Percentiles rank a stretch among this genome's conserved stretches.
These are phyloP conservation scores for Chrysoporthe cubensis DNA, from an alignment of 2,329 filamentous ascomycete species.

Conservation along the genomic window DNA sequence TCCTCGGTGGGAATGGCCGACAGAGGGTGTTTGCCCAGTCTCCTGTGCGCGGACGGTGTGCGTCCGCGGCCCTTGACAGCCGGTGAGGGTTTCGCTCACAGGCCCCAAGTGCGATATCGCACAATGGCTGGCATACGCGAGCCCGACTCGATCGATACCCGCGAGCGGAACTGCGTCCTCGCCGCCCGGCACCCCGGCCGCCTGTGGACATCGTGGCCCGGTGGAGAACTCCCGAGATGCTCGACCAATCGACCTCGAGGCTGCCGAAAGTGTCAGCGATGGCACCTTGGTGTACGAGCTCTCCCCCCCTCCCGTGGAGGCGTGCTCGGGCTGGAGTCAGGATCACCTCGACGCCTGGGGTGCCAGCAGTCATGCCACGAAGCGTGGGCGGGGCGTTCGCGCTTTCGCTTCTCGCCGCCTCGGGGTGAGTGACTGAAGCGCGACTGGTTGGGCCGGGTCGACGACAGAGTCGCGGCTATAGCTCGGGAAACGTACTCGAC, in stretches of 20 bases:
- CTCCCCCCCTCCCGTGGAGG: no score
- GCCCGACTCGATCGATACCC: neutral
- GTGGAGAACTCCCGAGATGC: neutral
- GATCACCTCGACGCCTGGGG: neutral
- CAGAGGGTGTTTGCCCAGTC: neutral
- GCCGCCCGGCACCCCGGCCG: neutral
- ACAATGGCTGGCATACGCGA: neutral
- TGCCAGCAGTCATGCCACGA: neutral
- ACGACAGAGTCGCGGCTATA: neutral
- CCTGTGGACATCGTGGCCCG: neutral
- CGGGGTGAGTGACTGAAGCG: neutral
- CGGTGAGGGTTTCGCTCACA: no score
- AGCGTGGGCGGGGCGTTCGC: neutral
- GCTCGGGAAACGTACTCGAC: neutral
- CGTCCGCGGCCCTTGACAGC: no score
- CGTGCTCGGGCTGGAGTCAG: neutral
- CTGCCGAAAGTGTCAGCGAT: slow-evolving; percentile 5
- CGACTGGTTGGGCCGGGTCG: neutral
- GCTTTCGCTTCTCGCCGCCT: slow-evolving; percentile 17
- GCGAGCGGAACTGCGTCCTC: neutral
- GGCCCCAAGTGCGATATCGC: neutral
- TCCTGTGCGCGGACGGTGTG: neutral
- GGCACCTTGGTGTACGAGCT: no score
- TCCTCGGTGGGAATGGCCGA: neutral
- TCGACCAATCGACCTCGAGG: neutral